Conservation (phyloP, 2,329 filamentous ascomycete genomes). For the Rhexocercosporidium sp. region DNA sequence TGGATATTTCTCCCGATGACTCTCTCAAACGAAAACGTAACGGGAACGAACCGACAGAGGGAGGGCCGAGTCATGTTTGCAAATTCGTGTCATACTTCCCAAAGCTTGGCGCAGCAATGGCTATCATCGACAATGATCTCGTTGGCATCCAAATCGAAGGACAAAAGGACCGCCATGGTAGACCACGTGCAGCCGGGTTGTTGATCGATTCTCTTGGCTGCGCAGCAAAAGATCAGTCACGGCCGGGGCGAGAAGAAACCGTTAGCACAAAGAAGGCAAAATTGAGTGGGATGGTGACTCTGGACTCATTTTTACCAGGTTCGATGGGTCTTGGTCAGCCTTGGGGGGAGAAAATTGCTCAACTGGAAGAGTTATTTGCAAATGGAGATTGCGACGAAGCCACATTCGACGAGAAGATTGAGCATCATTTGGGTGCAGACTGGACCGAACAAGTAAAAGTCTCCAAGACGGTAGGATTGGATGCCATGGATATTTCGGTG, state of each 20-base stretch:
- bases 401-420: slow-evolving; percentile 49
- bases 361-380: slow-evolving; percentile 44
- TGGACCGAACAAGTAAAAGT: slow-evolving; percentile 1
- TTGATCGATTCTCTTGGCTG: slow-evolving; percentile 77
- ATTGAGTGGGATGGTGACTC: slow-evolving; percentile 21
- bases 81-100: slow-evolving; percentile 66
- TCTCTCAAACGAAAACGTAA: slow-evolving; percentile 38
- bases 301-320: slow-evolving; percentile 37
- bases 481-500: slow-evolving; percentile 16
- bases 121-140: slow-evolving; percentile 65
- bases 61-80: slow-evolving; percentile 38
- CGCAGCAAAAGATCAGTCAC: slow-evolving; percentile 53
- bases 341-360: slow-evolving; percentile 27
- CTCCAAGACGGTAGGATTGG: slow-evolving; percentile 8
- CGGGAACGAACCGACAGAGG: slow-evolving; percentile 15
- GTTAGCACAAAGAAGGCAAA: slow-evolving; percentile 7
- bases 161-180: slow-evolving; percentile 59
- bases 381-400: slow-evolving; percentile 42
- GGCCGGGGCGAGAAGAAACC: slow-evolving; percentile 18
- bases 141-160: slow-evolving; percentile 73
- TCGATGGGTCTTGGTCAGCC: slow-evolving; percentile 28
- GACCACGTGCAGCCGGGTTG: slow-evolving; percentile 63
- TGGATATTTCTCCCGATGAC: slow-evolving; percentile 32
- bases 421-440: slow-evolving; percentile 43
- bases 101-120: slow-evolving; percentile 69